Evolutionary conservation across 2,329 filamentous ascomycete species (phyloP).

Genomic region (Phialemonium atrogriseum): DNA sequence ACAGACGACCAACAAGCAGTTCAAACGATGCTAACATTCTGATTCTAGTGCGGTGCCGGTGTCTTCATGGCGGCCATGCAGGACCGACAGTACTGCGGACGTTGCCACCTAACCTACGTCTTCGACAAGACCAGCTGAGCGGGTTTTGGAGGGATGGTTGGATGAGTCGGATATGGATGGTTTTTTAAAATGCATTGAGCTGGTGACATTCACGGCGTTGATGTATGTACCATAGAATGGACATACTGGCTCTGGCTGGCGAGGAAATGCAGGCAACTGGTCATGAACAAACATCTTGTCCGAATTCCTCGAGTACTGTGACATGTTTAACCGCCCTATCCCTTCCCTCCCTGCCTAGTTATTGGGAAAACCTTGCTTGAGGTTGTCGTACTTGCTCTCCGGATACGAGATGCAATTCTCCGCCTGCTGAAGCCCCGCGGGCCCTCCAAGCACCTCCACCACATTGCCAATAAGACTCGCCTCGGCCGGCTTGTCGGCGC

Average conservation of each 20-base stretch:
- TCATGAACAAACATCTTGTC: constrained; percentile 1
- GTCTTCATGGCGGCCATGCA: constrained; percentile 99
- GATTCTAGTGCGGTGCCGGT: constrained; percentile 85
- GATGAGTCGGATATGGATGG: constrained; percentile 12
- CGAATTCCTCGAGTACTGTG: too few relatives aligned
- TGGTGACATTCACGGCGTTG: constrained; percentile 20
- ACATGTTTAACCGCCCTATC: too few relatives aligned
- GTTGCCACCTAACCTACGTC: constrained; percentile 66
- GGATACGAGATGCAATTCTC: constrained; percentile 58
- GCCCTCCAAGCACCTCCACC: constrained; percentile 50
- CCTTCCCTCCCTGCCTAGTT: too few relatives aligned
- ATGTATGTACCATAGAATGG: constrained; percentile 22
- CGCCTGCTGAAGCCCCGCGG: constrained; percentile 36
- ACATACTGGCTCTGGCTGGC: constrained; percentile 17
- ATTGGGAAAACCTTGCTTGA: constrained; percentile 49
- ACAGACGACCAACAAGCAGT: background rate
- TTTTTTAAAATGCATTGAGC: constrained; percentile 17
- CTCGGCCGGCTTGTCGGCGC: constrained; percentile 59
- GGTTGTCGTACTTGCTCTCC: constrained; percentile 61
- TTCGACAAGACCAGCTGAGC: constrained; percentile 56
- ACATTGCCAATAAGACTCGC: constrained; percentile 62
- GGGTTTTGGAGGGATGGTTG: constrained; percentile 10
- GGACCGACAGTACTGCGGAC: constrained; percentile 95
- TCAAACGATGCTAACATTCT: constrained; percentile 28
- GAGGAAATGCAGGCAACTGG: constrained; percentile 20